Percentiles rank a stretch among this genome's conserved stretches.
Conservation (phyloP, 2,329 filamentous ascomycete genomes). For the Fusarium neocosmosporiellum region DNA sequence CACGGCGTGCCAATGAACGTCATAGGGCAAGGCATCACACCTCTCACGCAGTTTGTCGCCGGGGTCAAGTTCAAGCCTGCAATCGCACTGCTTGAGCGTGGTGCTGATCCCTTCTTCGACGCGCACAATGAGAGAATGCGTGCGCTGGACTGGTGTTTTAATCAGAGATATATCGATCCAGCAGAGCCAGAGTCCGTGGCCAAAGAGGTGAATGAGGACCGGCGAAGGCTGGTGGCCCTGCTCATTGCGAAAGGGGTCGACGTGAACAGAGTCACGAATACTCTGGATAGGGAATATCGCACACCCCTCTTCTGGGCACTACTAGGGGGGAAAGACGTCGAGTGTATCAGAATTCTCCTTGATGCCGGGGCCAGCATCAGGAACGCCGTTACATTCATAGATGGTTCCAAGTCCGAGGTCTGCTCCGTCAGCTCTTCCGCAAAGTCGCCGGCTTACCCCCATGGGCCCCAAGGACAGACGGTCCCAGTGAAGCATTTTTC, state of each 20-base stretch:
- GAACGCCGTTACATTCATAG: not conserved
- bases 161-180: not conserved
- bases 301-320: slow-evolving; percentile 3
- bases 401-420: not conserved
- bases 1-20: slow-evolving; percentile 1
- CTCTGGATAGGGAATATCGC: not conserved
- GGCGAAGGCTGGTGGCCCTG: not conserved
- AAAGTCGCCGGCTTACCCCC: not conserved
- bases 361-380: slow-evolving; percentile 6
- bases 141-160: not conserved
- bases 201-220: not conserved
- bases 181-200: not conserved
- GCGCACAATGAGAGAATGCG: not conserved
- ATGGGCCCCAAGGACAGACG: fast-evolving
- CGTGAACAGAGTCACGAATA: not conserved
- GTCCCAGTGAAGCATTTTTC: not conserved
- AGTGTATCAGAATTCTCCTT: slow-evolving; percentile 4
- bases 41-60: not conserved
- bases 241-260: slow-evolving; percentile 4
- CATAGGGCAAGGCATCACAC: not conserved
- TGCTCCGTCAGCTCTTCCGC: not conserved
- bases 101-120: not conserved
- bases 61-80: not conserved
- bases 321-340: not conserved
- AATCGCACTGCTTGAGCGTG: slow-evolving; percentile 5